phyloP scores from a whole-genome alignment of 116 monocot species.

The Iris pallida region DNA sequence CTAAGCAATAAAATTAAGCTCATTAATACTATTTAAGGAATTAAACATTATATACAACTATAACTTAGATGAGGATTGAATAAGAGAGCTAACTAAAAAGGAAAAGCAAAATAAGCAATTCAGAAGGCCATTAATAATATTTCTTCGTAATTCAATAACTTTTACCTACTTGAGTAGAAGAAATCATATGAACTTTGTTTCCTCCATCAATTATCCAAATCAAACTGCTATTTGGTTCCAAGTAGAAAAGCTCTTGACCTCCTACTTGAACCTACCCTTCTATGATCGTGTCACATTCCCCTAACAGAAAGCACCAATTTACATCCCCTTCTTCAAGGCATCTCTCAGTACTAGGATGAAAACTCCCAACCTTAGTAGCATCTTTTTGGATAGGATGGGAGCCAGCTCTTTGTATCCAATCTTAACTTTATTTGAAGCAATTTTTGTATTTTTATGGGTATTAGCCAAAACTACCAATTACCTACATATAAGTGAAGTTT shows the following conservation, averaged over 20 bases:
- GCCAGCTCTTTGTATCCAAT: slow-evolving; percentile 78
- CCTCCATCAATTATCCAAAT: slow-evolving; percentile 96
- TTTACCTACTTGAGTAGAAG: slow-evolving; percentile 82
- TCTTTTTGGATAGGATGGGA: slow-evolving; percentile 74
- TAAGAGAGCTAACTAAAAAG: not conserved
- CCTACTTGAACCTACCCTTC: slow-evolving; percentile 93
- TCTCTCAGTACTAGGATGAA: slow-evolving; percentile 63
- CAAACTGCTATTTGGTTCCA: slow-evolving; percentile 83
- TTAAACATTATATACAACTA: not conserved
- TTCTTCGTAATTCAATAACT: not conserved
- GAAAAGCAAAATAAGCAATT: not conserved
- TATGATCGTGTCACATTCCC: slow-evolving; percentile 66
- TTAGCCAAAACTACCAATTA: slow-evolving; percentile 92
- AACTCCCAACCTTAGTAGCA: slow-evolving; percentile 60
- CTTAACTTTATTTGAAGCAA: slow-evolving; percentile 66
- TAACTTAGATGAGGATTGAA: too few species aligned
- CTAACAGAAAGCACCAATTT: slow-evolving; percentile 62
- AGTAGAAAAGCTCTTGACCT: slow-evolving; percentile 97
- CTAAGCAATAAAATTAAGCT: not conserved
- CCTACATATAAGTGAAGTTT: slow-evolving; percentile 25
- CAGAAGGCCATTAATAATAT: not conserved
- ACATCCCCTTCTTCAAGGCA: slow-evolving; percentile 69
- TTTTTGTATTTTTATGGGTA: slow-evolving; percentile 91
- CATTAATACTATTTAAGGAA: not conserved
- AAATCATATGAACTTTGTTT: slow-evolving; percentile 96